Base-by-base conservation (phyloP, 78 protist genomes). In the Polysphondylium violaceum region DNA sequence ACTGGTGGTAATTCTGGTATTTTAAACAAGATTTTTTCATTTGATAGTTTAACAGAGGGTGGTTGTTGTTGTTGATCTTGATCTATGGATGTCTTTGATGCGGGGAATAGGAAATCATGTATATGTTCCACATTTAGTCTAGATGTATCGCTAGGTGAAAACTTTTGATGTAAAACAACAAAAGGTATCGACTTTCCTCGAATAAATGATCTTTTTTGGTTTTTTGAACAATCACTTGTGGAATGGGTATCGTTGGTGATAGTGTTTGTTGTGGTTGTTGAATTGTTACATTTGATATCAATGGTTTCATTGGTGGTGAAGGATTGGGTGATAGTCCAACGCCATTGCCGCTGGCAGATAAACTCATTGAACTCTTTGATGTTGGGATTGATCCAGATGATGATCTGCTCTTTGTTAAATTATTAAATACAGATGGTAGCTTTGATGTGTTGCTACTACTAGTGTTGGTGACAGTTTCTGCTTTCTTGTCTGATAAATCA, bases 1-100 rank as follows among this genome's bases (percentile, higher is more conserved):
- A 63, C 31, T 59, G 56, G 23, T 1, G 91, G 91, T 6, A 74
- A 12, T 33, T 83, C 91, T 25, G 91, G 91, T 27, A 83, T 83
- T 59, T 83, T 83, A 58, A 83, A 83, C 11, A 65, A 33, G 23
- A 58, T 83, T 25, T 59, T 68, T 4, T 83, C 79, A n/a, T 38
- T 76, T 16, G 23, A 12, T 7, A 44, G 25, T 16, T 19, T 61
- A 5, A 44, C 8, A 14, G 12, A 51, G 19, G 7, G 9, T 65
- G 73, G 73, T 3, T 65, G 41, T 69, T 36, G 27, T 21, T 25
- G 19, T 7, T 5, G 19, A 12, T 14, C 56, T 19, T 12, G 43
- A 31, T 43, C 53, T 12, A 9, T 19, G 33, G 17, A 47, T n/a
- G 76, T 69, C 44, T 38, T 40, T 47, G 76, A 65, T 69, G 27